Evolutionary conservation across 306 rosid genomes (phyloP).

Genomic region (Quercus bicolor): DNA sequence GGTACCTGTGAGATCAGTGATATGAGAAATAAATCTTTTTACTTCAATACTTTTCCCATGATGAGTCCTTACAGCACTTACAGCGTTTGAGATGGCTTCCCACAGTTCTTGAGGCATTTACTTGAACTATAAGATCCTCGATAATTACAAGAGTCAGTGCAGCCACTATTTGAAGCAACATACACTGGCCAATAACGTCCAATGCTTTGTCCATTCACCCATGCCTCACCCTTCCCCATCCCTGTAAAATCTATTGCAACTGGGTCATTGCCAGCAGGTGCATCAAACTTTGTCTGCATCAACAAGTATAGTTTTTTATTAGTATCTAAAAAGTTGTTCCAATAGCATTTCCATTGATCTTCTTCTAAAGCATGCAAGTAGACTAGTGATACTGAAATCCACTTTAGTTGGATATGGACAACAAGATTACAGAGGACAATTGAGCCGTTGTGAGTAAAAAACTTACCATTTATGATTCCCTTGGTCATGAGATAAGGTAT

Average conservation of each 20-base stretch:
- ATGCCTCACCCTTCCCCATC: constrained; percentile 93
- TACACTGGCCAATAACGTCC: constrained; percentile 88
- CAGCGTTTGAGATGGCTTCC: constrained; percentile 81
- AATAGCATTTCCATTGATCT: not conserved
- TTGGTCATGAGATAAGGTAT: not conserved
- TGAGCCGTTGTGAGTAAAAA: not conserved
- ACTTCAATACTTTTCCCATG: constrained; percentile 4
- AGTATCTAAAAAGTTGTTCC: constrained; percentile 18
- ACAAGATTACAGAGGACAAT: not conserved
- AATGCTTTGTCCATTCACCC: constrained; percentile 97
- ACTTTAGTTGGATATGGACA: not conserved
- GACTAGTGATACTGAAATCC: not conserved
- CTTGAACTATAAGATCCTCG: constrained; percentile 47
- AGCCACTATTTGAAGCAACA: constrained; percentile 45
- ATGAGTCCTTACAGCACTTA: constrained; percentile 34
- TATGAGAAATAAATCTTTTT: constrained; percentile 21
- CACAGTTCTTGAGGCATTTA: constrained; percentile 83
- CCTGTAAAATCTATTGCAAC: constrained; percentile 88
- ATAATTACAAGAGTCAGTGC: constrained; percentile 53
- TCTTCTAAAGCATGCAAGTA: not conserved
- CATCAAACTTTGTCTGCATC: constrained; percentile 58
- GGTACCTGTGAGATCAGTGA: constrained; percentile 52
- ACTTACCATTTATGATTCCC: not conserved
- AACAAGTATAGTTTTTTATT: constrained; percentile 23
- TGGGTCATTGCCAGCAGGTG: constrained; percentile 69